Evolutionary conservation across 78 protist genomes (phyloP), one percentile per base, ranked within the genome.

Genomic region (Chrysochromulina parva): DNA sequence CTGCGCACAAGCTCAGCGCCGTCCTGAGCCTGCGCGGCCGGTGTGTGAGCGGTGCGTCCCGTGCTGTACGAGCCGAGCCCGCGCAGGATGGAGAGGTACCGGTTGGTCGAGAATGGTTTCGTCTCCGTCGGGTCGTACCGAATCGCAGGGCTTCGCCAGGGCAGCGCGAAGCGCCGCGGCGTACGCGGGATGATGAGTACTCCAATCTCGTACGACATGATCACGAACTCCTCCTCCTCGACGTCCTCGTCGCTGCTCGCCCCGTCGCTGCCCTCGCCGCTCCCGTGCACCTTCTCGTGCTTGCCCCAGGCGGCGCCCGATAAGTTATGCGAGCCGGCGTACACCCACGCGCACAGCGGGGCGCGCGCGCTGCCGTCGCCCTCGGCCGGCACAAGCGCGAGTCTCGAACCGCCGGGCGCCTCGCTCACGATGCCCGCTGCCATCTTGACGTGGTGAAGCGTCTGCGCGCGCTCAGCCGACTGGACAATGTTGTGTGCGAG

Each of bases 281-380:
- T 57, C 20, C 69, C 69, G 3, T 6, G 6, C 60, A 11, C 60
- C 26, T 2, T 22, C 69, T 62, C 69, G 26, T 17, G 10, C 69
- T 62, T 62, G 28, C 69, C 69, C 69, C 69, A 62, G 26, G 69
- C 69, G 28, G 69, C 69, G 69, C 69, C 69, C 16, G 28, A 20
- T 16, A 62, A 22, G 69, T 62, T 62, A 16, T 62, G 69, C 26
- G 69, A 62, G 9, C 69, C 69, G 28, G 69, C 69, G 24, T 62
- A 62, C 69, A 62, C 69, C 69, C 69, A 62, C 69, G 69, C 69
- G 69, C 69, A 62, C 26, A 62, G 69, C 69, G 69, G 69, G 26
- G 16, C 28, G 26, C 10, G 26, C 69, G 6, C 26, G 26, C 7
- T 5, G 26, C 69, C 69, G 0, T 20, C 28, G 16, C 69, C 26